Evolutionary conservation across 2,329 filamentous ascomycete species (phyloP).

Genomic region (Ophiosphaerella narmari): DNA sequence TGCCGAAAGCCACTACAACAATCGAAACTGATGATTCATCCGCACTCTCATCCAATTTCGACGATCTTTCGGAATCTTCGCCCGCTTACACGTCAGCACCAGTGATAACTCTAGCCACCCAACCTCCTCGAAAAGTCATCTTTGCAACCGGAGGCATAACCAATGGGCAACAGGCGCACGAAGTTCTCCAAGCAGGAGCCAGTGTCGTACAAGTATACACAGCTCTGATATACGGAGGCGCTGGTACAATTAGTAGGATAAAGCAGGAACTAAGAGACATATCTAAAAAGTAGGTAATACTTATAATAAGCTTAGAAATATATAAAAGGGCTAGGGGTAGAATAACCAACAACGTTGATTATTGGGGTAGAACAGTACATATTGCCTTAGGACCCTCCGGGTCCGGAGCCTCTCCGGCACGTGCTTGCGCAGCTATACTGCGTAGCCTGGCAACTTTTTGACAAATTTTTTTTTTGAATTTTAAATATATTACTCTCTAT

Average conservation of each 20-base stretch:
- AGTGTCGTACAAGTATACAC: slow-evolving; percentile 94
- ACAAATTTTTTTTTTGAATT: too few species aligned
- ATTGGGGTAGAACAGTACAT: too few species aligned
- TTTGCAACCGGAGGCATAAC: slow-evolving; percentile 95
- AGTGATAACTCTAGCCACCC: slow-evolving; percentile 29
- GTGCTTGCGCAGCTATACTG: too few species aligned
- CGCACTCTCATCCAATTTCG: slow-evolving; percentile 28
- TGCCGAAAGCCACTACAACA: slow-evolving; percentile 21
- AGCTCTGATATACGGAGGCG: slow-evolving; percentile 66
- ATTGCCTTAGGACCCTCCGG: too few species aligned
- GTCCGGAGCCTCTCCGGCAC: too few species aligned
- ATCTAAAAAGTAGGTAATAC: slow-evolving; percentile 26
- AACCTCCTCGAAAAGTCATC: slow-evolving; percentile 69
- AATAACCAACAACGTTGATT: too few species aligned
- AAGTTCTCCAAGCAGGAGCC: slow-evolving; percentile 85
- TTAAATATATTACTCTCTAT: too few species aligned
- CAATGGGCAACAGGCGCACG: slow-evolving; percentile 79
- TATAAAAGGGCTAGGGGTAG: too few species aligned
- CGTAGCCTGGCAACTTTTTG: too few species aligned
- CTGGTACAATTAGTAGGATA: slow-evolving; percentile 62
- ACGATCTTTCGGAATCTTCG: slow-evolving; percentile 36
- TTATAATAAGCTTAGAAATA: too few species aligned
- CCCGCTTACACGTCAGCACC: slow-evolving; percentile 28
- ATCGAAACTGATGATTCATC: slow-evolving; percentile 23
- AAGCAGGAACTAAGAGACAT: slow-evolving; percentile 57